Evolutionary conservation across 2,329 filamentous ascomycete species (phyloP).

Genomic region (Beauveria asiatica): DNA sequence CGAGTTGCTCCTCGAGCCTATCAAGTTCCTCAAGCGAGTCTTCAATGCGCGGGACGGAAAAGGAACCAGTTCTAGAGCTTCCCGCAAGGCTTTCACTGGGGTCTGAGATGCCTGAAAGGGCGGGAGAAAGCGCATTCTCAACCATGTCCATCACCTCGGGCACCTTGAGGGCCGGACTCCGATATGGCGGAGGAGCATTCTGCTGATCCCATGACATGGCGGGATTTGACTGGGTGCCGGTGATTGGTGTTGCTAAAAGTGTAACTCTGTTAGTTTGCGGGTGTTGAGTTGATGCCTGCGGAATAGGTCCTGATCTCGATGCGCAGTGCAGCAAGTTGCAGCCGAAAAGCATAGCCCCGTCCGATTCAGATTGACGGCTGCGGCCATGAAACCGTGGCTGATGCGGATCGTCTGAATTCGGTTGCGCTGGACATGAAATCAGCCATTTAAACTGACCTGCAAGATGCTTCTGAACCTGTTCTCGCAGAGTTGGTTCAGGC

Average conservation of each 20-base stretch:
- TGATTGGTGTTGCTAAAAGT: conserved; percentile 36
- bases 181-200: conserved; percentile 18
- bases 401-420: conserved; percentile 16
- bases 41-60: conserved; percentile 45
- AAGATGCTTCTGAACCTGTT: conserved; percentile 34
- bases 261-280: conserved; percentile 31
- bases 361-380: conserved; percentile 18
- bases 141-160: conserved; percentile 22
- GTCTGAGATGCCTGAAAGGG: conserved; percentile 23
- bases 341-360: conserved; percentile 29
- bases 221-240: background rate
- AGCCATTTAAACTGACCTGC: conserved; percentile 44
- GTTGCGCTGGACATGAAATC: conserved; percentile 29
- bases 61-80: conserved; percentile 24
- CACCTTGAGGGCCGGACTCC: conserved; percentile 20
- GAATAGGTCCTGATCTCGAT: conserved; percentile 16
- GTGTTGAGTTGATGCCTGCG: conserved; percentile 13
- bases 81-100: conserved; percentile 25
- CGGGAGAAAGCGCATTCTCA: conserved; percentile 26
- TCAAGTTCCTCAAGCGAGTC: conserved; percentile 57
- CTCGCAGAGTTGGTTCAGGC: conserved; percentile 18
- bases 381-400: conserved; percentile 12
- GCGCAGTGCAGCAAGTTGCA: conserved; percentile 42
- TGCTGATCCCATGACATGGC: conserved; percentile 19
- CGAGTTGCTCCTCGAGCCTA: conserved; percentile 51